Evolutionary conservation across 345 rosid genomes (phyloP), one percentile per base, ranked within the genome.

Genomic region (Kernera saxatilis): DNA sequence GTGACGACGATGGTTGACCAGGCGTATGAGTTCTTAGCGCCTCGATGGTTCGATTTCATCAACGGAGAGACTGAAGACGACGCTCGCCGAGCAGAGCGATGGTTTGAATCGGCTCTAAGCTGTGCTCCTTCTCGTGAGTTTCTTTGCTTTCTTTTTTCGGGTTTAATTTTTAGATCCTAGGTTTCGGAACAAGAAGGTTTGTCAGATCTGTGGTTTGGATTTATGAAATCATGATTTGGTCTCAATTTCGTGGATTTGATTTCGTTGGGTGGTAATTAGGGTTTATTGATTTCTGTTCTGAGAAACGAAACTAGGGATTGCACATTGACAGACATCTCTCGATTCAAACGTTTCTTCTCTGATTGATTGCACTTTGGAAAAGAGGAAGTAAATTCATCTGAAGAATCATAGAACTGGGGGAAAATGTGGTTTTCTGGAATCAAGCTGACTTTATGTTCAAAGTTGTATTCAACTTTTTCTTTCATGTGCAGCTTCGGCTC

Each of bases 71-170:
- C 88, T 0, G 91, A 87, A 19, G 90, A 88, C 23, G 94, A 89
- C 26, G 57, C 56, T 60, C 77, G 81, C 9, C 76, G 78, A 25
- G 98, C 96, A 0, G 99, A 95, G 76, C 88, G 87, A 63, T 95
- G 99, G 99, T 95, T 95, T 70, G 85, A 82, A 1, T 71, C 79
- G 15, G 83, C 94, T 17, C 75, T 86, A 44, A 79, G 86, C 80
- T 83, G 93, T 67, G 97, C 91, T 21, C 97, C 98, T 72, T 95
- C 99, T 41, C 99, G 99, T 95, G 69, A 9, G 98, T 84, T 49
- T 46, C 65, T 11, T 35, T 69, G 18, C 63, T 46, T 18, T 64
- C 44, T 41, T 23, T 23, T 30, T 4, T 14, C 9, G 9, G 17
- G 23, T 40, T 30, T 43, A 23, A 45, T 29, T 22, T 27, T 12